Evolutionary conservation across 352 stramenopile genomes (phyloP), one percentile per base, ranked within the genome.

Genomic region (Globisporangium echinulatum): DNA sequence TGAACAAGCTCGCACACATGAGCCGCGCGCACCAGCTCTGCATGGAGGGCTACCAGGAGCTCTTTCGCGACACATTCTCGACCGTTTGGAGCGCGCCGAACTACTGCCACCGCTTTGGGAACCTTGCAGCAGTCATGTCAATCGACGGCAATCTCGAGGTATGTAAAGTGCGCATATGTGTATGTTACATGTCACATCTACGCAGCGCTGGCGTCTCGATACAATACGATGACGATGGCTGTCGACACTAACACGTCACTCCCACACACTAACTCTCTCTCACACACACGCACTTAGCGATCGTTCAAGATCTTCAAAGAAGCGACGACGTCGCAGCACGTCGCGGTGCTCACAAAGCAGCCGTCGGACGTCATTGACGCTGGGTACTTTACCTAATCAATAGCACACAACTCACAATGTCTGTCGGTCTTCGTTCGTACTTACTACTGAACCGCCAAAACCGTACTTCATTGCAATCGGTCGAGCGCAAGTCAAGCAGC

Each of bases 251-350:
- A 33, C 25, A 33, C 25, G 25, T 3, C 25, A 33, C 25, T 33
- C 25, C 25, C 2, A 33, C 2, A 33, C 25, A 44, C 11, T 44
- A 1, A 4, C 43, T 49, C 10, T 49, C 43, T 49, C 43, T 8
- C 43, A 7, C 2, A 13, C 2, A 13, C 19, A 17, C 9, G 19
- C 9, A 44, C 38, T 36, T 59, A 91, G 77, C 82, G 85, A 17
- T 85, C 79, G 19, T 94, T 90, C 71, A 94, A 94, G 58, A 91
- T 84, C 4, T 94, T 94, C 59, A 88, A 88, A 44, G 82, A 92
- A 61, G 85, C 85, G 7, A 61, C 75, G 14, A 90, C 85, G 17
- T 92, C 85, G 14, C 71, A 82, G 50, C 72, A 70, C 54, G 85
- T 88, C 64, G 81, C 77, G 13, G 72, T 90, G 50, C 64, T 90